A percentile compares a stretch with the other conserved stretches of the same genome.
Evolutionary conservation across 2,329 filamentous ascomycete species (phyloP).

Genomic region (Penicillium sp.): DNA sequence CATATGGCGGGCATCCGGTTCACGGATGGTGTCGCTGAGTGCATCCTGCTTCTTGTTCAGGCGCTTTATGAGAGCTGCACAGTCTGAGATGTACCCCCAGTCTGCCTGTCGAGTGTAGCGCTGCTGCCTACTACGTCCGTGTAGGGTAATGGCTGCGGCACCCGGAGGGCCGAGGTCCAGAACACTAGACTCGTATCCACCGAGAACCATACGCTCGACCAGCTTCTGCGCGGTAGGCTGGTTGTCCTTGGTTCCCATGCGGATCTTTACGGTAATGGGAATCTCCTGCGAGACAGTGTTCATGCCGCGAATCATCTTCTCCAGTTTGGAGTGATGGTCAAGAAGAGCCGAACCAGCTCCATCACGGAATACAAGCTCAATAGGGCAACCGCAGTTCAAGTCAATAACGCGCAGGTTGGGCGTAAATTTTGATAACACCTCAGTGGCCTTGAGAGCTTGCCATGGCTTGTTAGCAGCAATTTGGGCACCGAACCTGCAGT

Average conservation of each 20-base stretch:
- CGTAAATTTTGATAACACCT: constrained; percentile 71
- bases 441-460: constrained; percentile 83
- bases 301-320: constrained; percentile 95
- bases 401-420: constrained; percentile 88
- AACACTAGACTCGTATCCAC: constrained; percentile 67
- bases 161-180: constrained; percentile 69
- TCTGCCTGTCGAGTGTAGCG: constrained; percentile 90
- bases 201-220: constrained; percentile 78
- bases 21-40: constrained; percentile 70
- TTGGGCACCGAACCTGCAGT: constrained; percentile 87
- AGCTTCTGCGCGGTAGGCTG: constrained; percentile 76
- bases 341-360: constrained; percentile 89
- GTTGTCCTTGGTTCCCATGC: constrained; percentile 81
- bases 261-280: constrained; percentile 91
- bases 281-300: constrained; percentile 86
- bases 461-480: constrained; percentile 91
- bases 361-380: constrained; percentile 85
- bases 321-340: constrained; percentile 81
- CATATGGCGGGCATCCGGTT: constrained; percentile 72
- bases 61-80: constrained; percentile 75
- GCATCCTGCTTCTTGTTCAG: constrained; percentile 68
- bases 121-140: constrained; percentile 90
- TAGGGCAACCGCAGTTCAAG: constrained; percentile 94
- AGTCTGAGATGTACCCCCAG: constrained; percentile 92
- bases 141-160: constrained; percentile 91